Conservation (phyloP, 1,139 yeast genomes). For the Pichia sp. region DNA sequence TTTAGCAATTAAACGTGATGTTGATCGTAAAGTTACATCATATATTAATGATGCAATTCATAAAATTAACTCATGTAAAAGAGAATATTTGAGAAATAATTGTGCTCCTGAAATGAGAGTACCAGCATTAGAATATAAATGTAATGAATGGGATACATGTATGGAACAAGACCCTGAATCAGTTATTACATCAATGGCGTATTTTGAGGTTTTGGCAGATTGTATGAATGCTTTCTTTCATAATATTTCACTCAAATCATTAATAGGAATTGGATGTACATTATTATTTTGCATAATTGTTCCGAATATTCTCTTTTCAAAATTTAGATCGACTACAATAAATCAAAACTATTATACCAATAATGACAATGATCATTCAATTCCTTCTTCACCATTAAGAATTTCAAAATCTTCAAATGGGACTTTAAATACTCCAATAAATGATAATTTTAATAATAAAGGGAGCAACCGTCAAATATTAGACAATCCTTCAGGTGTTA, state of each 20-base stretch:
- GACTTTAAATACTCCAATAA: background rate
- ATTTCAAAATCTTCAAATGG: background rate
- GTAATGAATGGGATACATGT: conserved; percentile 74
- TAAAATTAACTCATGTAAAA: conserved; percentile 65
- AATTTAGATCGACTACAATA: conserved; percentile 20
- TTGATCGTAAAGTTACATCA: conserved; percentile 59
- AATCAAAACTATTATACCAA: conserved; percentile 16
- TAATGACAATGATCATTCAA: background rate
- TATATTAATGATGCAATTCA: conserved; percentile 54
- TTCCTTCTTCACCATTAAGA: background rate
- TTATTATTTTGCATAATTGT: conserved; percentile 21
- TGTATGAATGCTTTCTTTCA: conserved; percentile 29
- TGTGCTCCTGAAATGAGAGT: conserved; percentile 53
- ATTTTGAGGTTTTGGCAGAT: conserved; percentile 29
- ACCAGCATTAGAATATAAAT: conserved; percentile 70
- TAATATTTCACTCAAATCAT: conserved; percentile 22
- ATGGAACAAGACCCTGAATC: conserved; percentile 79
- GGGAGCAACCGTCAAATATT: background rate
- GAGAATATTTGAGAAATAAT: conserved; percentile 64
- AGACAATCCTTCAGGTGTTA: conserved; percentile 16
- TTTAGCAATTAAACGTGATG: conserved; percentile 59
- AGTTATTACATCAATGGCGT: conserved; percentile 39
- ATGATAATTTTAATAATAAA: background rate
- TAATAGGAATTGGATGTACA: conserved; percentile 19
- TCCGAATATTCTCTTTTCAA: conserved; percentile 25